Percentiles rank a stretch among this genome's conserved stretches.
These are phyloP conservation scores for Wickerhamiella bombiphila DNA, from an alignment of 805 yeast species.

Conservation along the genomic window DNA sequence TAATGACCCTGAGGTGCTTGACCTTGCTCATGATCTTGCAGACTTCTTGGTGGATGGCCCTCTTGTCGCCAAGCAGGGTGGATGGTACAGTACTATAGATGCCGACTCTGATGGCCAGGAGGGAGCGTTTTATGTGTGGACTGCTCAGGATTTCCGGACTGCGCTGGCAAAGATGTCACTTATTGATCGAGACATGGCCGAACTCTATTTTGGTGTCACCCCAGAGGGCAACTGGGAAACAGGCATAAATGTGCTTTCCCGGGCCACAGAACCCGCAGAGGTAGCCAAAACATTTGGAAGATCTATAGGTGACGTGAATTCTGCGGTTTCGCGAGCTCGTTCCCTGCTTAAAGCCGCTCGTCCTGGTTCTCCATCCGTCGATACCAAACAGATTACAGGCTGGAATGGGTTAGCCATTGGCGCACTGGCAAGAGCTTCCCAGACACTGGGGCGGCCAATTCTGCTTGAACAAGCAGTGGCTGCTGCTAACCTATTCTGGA, in stretches of 20 bases:
- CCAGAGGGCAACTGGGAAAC: conserved; percentile 26
- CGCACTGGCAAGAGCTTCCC: conserved; percentile 23
- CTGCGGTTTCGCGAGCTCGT: conserved; percentile 18
- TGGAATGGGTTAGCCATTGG: conserved; percentile 28
- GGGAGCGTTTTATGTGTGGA: conserved; percentile 27
- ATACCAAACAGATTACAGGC: conserved; percentile 22
- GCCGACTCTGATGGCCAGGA: conserved; percentile 23
- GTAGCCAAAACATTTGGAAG: conserved; percentile 25
- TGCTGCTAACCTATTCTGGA: conserved; percentile 15
- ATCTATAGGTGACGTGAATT: conserved; percentile 13
- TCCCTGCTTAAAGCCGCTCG: conserved; percentile 18
- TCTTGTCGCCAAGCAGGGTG: conserved; percentile 14
- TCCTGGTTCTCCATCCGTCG: conserved; percentile 21
- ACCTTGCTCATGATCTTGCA: conserved; percentile 13
- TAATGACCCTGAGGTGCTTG: conserved; percentile 1
- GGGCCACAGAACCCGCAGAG: conserved; percentile 15
- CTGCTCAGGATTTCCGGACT: conserved; percentile 21
- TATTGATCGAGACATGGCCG: conserved; percentile 23
- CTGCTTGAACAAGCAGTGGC: conserved; percentile 19
- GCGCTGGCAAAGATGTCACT: conserved; percentile 19
- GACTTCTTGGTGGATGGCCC: conserved; percentile 11
- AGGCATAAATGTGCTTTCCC: conserved; percentile 24
- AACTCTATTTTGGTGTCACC: conserved; percentile 24
- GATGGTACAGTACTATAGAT: conserved; percentile 24
- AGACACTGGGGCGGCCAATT: conserved; percentile 10